These are phyloP conservation scores for Fusarium domesticum DNA, from an alignment of 2,329 filamentous ascomycete species.

Conservation along the genomic window DNA sequence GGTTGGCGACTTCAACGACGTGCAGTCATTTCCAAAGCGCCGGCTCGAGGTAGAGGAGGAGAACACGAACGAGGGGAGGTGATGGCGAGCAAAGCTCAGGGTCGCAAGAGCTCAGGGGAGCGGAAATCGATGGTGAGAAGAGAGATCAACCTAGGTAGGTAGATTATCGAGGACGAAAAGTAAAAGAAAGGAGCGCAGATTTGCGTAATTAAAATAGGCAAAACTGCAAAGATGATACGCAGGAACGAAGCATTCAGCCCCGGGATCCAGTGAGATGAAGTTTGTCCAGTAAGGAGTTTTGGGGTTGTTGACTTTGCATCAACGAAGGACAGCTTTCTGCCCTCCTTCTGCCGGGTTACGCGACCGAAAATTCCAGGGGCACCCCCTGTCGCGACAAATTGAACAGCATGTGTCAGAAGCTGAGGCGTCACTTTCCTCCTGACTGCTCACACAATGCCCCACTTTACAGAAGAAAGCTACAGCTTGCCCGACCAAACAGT, in stretches of 20 bases:
- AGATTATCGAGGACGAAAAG: constrained; percentile 15
- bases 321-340: constrained; percentile 10
- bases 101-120: constrained; percentile 13
- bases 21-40: constrained; percentile 31
- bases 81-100: constrained; percentile 9
- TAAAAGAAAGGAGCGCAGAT: constrained; percentile 22
- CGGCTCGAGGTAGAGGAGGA: constrained; percentile 10
- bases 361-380: constrained; percentile 24
- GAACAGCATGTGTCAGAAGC: constrained; percentile 33
- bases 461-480: no score
- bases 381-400: constrained; percentile 32
- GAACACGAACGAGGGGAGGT: constrained; percentile 13
- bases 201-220: constrained; percentile 8
- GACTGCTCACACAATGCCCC: not conserved
- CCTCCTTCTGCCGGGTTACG: constrained; percentile 26
- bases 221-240: constrained; percentile 16
- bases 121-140: constrained; percentile 2
- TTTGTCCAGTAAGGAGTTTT: constrained; percentile 23
- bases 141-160: constrained; percentile 8
- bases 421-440: constrained; percentile 4
- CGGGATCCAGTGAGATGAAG: constrained; percentile 22
- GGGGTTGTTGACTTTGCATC: constrained; percentile 27
- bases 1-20: constrained; percentile 20
- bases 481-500: no score
- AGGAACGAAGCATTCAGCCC: constrained; percentile 1